Evolutionary conservation across 2,329 filamentous ascomycete species (phyloP).

Genomic region (Xylaria sp.): DNA sequence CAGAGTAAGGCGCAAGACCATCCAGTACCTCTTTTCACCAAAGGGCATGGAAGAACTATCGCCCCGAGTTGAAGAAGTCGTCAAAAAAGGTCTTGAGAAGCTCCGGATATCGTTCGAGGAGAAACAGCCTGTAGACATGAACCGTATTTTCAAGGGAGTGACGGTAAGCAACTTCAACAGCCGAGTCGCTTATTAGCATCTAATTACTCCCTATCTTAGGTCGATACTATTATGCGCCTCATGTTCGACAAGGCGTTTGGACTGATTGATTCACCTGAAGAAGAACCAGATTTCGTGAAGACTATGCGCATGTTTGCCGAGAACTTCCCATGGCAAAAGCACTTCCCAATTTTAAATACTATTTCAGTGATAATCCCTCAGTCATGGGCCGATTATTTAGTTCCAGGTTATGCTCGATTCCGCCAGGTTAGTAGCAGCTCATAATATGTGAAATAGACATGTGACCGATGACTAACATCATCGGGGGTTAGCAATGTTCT

Average conservation of each 20-base stretch:
- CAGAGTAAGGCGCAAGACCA: constrained; percentile 17
- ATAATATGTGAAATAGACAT: not conserved
- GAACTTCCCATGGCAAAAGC: constrained; percentile 32
- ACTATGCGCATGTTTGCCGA: constrained; percentile 35
- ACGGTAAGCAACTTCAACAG: constrained; percentile 15
- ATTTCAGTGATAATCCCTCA: constrained; percentile 25
- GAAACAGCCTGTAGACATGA: constrained; percentile 29
- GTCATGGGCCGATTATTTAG: constrained; percentile 18
- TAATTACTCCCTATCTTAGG: constrained; percentile 11
- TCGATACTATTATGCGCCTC: constrained; percentile 35
- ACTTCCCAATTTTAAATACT: constrained; percentile 27
- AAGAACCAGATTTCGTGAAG: constrained; percentile 27
- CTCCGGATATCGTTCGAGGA: constrained; percentile 21
- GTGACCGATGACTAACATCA: not conserved
- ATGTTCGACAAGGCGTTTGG: constrained; percentile 28
- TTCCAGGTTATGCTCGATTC: constrained; percentile 33
- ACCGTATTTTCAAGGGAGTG: constrained; percentile 29
- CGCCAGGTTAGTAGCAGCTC: constrained; percentile 19
- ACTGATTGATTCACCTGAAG: constrained; percentile 26
- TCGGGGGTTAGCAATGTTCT: constrained; percentile 23
- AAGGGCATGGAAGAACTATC: constrained; percentile 31
- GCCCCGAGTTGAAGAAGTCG: constrained; percentile 19
- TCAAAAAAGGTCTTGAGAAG: constrained; percentile 25
- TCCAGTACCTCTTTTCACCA: constrained; percentile 30
- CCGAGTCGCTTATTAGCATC: no score